Evolutionary conservation across 2,329 filamentous ascomycete species (phyloP).

Genomic region (Colletotrichum euphorbiae): DNA sequence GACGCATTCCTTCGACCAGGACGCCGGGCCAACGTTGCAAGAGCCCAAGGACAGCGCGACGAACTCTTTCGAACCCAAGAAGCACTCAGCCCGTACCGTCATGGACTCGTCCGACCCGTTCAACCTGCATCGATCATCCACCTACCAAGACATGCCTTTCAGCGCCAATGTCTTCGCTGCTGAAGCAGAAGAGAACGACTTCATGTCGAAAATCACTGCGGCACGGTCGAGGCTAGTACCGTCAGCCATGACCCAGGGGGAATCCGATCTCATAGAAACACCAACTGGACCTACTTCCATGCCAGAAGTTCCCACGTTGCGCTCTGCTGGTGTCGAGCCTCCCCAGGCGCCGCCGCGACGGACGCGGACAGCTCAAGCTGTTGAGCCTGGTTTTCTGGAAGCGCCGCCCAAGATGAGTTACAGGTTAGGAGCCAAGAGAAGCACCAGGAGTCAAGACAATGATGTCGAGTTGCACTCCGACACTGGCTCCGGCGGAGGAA

Average conservation of each 20-base stretch:
- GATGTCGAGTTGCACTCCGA: slow-evolving; percentile 57
- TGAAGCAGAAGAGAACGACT: slow-evolving; percentile 63
- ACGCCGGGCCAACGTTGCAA: slow-evolving; percentile 46
- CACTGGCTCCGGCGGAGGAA: slow-evolving; percentile 47
- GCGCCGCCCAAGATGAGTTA: slow-evolving; percentile 75
- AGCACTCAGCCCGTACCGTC: slow-evolving; percentile 52
- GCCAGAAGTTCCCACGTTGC: slow-evolving; percentile 51
- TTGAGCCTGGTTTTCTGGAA: slow-evolving; percentile 65
- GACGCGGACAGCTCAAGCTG: slow-evolving; percentile 64
- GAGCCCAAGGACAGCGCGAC: slow-evolving; percentile 53
- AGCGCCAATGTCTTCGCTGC: slow-evolving; percentile 54
- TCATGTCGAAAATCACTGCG: slow-evolving; percentile 67
- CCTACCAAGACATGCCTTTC: slow-evolving; percentile 54
- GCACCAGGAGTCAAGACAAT: slow-evolving; percentile 52
- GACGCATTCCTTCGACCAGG: slow-evolving; percentile 59
- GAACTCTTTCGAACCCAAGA: slow-evolving; percentile 57
- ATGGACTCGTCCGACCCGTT: slow-evolving; percentile 62
- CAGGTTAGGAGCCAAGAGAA: slow-evolving; percentile 59
- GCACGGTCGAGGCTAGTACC: slow-evolving; percentile 60
- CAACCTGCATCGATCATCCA: slow-evolving; percentile 56
- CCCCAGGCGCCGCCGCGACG: slow-evolving; percentile 65
- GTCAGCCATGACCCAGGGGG: slow-evolving; percentile 51
- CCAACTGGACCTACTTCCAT: slow-evolving; percentile 63
- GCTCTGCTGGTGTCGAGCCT: slow-evolving; percentile 54
- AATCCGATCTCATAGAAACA: slow-evolving; percentile 72